Percentiles rank a stretch among this genome's conserved stretches.
Conservation (phyloP, 1,139 yeast species). For the Candida tropicalis region DNA sequence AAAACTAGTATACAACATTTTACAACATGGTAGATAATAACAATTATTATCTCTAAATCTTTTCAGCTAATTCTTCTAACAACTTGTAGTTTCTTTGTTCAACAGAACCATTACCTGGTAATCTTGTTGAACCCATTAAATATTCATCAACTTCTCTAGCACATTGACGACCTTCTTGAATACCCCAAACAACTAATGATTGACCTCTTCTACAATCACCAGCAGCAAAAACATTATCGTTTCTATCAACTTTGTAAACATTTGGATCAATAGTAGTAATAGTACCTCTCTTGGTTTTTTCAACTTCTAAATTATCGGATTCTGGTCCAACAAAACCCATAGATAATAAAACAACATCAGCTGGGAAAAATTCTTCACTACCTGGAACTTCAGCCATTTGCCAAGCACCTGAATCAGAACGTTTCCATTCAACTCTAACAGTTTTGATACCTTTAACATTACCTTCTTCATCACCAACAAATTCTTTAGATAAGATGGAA, state of each 20-base stretch:
- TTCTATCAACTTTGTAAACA: conserved; percentile 68
- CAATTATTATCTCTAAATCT: conserved; percentile 36
- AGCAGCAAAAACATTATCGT: conserved; percentile 81
- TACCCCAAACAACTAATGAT: conserved; percentile 98
- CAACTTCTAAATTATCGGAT: conserved; percentile 71
- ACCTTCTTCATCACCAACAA: conserved; percentile 92
- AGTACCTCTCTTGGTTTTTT: conserved; percentile 85
- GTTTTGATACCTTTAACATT: conserved; percentile 93
- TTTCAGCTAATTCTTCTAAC: conserved; percentile 72
- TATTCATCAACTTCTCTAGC: conserved; percentile 88
- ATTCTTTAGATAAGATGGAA: conserved; percentile 92
- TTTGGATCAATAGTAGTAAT: conserved; percentile 68
- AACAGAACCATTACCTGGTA: conserved; percentile 94
- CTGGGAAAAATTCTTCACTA: conserved; percentile 90
- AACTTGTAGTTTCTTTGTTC: conserved; percentile 78
- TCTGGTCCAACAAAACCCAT: conserved; percentile 99
- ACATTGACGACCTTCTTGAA: conserved; percentile 98
- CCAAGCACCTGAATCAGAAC: conserved; percentile 96
- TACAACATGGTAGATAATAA: too few species aligned
- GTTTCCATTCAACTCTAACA: conserved; percentile 97
- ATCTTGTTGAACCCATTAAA: conserved; percentile 75
- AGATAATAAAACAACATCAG: conserved; percentile 88
- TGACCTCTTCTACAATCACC: conserved; percentile 99
- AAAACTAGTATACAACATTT: too few species aligned
- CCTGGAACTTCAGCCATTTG: conserved; percentile 98